Evolutionary conservation across 2,329 filamentous ascomycete genomes (phyloP), one percentile per base, ranked within the genome.

Genomic region (Coleophoma eucalyptorum): DNA sequence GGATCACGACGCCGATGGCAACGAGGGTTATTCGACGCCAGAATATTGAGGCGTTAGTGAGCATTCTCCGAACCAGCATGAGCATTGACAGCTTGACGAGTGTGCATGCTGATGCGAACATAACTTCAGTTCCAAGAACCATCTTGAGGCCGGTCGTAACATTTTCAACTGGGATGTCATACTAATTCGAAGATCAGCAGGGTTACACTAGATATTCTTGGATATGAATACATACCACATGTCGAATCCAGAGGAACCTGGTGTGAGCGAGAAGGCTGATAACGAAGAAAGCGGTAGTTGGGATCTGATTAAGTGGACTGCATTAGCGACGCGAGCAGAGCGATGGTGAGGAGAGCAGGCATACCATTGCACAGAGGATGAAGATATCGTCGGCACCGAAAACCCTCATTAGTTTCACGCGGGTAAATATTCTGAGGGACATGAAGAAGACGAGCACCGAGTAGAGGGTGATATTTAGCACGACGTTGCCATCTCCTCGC

Each of bases 371-470:
- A 34, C 72, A 26, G 13, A 73, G 59, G 48, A 78, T 74, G 11
- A 77, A 58, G 7, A 70, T 48, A 57, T 78, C 75, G 54, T 78
- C 75, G 3, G 72, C 35, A n/a, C 74, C 75, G 33, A 70, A 65
- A 13, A 70, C 76, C 52, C 64, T 71, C 16, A 69, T 70, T 19
- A 78, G 63, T 13, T 62, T 61, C 1, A 72, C 50, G 33, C 75
- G 67, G 18, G 74, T 74, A 61, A 72, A 78, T 48, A 79, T 65
- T 16, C 76, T 69, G 33, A 75, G 63, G n/a, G 57, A 49, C 43
- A 73, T 71, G 3, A 76, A 65, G 1, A 70, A 34, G 10, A 73
- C 62, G 1, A 74, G 67, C 2, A 77, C 49, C 5, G 52, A 52
- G 12, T 71, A 62, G 15, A 72, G 62, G 4, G 73, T 54, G 15